Evolutionary conservation across 257 asterid genomes (phyloP).

Genomic region (Solanum stenotomum): DNA sequence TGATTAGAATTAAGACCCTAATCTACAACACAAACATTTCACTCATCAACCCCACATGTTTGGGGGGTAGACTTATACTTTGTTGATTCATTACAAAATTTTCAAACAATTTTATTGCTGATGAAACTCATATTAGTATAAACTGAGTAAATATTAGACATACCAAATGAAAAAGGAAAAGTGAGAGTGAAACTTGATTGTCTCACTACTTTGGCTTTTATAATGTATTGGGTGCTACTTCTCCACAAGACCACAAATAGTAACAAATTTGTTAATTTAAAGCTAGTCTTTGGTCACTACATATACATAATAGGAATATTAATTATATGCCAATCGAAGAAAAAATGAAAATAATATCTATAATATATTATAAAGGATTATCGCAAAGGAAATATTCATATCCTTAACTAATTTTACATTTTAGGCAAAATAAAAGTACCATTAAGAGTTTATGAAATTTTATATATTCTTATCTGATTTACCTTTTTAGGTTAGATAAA

Average conservation of each 20-base stretch:
- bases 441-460: too few species aligned
- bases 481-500: too few species aligned
- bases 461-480: too few species aligned
- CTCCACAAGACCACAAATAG: neutral
- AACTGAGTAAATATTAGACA: neutral
- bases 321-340: neutral
- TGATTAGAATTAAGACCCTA: neutral
- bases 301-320: neutral
- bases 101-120: too few species aligned
- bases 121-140: conserved; percentile 27
- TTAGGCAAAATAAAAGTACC: too few species aligned
- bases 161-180: neutral
- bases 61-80: too few species aligned
- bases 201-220: neutral
- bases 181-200: neutral
- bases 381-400: too few species aligned
- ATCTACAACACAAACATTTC: neutral
- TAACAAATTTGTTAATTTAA: neutral
- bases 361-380: neutral
- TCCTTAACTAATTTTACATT: too few species aligned
- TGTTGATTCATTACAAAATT: too few species aligned
- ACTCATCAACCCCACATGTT: neutral
- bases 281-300: neutral
- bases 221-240: neutral
- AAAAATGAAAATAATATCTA: neutral